These are phyloP conservation scores for Dichotomopilus funicola DNA, from an alignment of 2,329 filamentous ascomycete species.

Conservation along the genomic window DNA sequence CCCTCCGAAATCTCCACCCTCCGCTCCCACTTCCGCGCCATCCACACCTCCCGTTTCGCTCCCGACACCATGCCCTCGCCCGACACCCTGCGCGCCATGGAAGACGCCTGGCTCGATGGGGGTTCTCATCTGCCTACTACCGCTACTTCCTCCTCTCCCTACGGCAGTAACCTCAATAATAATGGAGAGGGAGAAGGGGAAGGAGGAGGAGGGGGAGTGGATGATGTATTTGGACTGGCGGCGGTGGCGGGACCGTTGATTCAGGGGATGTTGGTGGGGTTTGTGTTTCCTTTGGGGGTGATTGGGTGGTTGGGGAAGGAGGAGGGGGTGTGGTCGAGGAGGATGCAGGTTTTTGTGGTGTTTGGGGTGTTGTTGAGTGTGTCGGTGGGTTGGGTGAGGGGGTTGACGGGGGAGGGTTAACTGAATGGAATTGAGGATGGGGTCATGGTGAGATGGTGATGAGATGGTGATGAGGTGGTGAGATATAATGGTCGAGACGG, in stretches of 20 bases:
- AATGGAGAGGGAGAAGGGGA: conserved; percentile 30
- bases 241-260: conserved; percentile 74
- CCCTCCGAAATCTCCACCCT: conserved; percentile 75
- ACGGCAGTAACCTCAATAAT: conserved; percentile 22
- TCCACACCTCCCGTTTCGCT: conserved; percentile 75
- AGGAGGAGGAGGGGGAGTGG: conserved; percentile 29
- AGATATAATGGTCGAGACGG: too few relatives aligned
- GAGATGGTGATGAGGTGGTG: too few relatives aligned
- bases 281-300: conserved; percentile 89
- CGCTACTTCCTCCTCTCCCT: conserved; percentile 24
- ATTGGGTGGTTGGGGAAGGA: conserved; percentile 79
- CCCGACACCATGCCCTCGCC: conserved; percentile 84
- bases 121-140: conserved; percentile 30
- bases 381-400: conserved; percentile 62
- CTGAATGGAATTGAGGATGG: too few relatives aligned
- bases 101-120: conserved; percentile 86
- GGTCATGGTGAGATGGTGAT: too few relatives aligned
- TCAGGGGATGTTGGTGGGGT: conserved; percentile 82
- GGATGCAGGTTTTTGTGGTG: conserved; percentile 80
- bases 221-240: conserved; percentile 40
- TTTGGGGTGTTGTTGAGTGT: conserved; percentile 78
- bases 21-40: conserved; percentile 79
- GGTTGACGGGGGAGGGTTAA: conserved; percentile 33
- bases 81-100: conserved; percentile 66
- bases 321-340: conserved; percentile 77